These are phyloP conservation scores for Berkeleyomyces rouxiae DNA, from an alignment of 2,329 filamentous ascomycete species.

Conservation along the genomic window DNA sequence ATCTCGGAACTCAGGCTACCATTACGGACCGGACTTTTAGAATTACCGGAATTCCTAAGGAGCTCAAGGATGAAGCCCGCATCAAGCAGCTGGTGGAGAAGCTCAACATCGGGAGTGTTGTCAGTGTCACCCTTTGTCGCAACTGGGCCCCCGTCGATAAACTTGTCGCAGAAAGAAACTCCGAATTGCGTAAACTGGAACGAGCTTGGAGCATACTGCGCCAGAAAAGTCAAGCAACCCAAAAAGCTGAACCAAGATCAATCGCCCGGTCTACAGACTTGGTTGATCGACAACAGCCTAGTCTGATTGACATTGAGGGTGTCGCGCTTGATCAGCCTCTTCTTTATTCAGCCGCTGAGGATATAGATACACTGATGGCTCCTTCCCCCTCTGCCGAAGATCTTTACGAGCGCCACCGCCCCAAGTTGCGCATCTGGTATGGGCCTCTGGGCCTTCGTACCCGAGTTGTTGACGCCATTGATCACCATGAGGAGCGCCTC, in stretches of 20 bases:
- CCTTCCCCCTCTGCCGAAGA: slow-evolving; percentile 14
- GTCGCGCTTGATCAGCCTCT: not conserved
- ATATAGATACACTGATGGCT: not conserved
- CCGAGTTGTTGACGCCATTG: slow-evolving; percentile 71
- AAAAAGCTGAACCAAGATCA: not conserved
- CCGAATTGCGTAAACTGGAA: slow-evolving; percentile 57
- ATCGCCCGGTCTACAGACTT: not conserved
- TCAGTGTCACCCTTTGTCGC: slow-evolving; percentile 70
- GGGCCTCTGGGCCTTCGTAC: slow-evolving; percentile 58
- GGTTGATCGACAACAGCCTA: not conserved
- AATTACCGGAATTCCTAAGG: slow-evolving; percentile 68
- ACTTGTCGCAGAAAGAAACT: slow-evolving; percentile 50
- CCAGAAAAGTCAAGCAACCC: slow-evolving; percentile 29
- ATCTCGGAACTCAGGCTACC: slow-evolving; percentile 85
- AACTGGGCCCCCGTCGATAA: slow-evolving; percentile 73
- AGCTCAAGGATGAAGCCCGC: slow-evolving; percentile 63
- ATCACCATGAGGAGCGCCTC: slow-evolving; percentile 83
- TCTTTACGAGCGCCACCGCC: slow-evolving; percentile 26
- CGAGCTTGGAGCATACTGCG: slow-evolving; percentile 65
- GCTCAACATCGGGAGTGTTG: slow-evolving; percentile 75
- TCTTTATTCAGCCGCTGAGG: not conserved
- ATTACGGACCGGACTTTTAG: slow-evolving; percentile 89
- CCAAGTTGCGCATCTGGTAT: slow-evolving; percentile 60
- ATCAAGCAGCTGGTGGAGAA: slow-evolving; percentile 80
- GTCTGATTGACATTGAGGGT: slow-evolving; percentile 11